Percentiles rank a stretch among this genome's conserved stretches.
phyloP scores from a whole-genome alignment of 768 basidiomycete species.

The Phylloporus sp. region DNA sequence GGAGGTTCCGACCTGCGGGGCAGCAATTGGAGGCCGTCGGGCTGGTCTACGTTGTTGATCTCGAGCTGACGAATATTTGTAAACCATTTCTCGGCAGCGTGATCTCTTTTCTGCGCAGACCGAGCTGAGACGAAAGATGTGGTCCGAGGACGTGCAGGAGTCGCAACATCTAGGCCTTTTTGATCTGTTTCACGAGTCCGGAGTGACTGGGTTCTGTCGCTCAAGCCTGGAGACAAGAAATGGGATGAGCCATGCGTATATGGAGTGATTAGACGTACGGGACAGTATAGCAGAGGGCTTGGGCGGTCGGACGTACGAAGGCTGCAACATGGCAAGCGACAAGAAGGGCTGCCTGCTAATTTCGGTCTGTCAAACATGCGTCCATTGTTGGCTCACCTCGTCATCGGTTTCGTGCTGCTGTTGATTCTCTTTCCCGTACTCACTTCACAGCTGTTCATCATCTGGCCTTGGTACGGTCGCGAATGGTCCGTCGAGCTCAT shows the following conservation, averaged over 20 bases:
- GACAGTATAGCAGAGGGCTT: slow-evolving; percentile 13
- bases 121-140: slow-evolving; percentile 21
- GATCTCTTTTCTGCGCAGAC: slow-evolving; percentile 21
- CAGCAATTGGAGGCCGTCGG: neutral
- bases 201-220: slow-evolving; percentile 6
- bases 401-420: slow-evolving; percentile 63
- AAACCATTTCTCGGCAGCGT: slow-evolving; percentile 24
- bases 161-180: neutral
- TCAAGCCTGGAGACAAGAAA: slow-evolving; percentile 14
- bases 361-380: too few species aligned
- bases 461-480: slow-evolving; percentile 90
- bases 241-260: neutral
- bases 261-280: slow-evolving; percentile 15
- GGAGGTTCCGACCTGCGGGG: neutral
- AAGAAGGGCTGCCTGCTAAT: too few species aligned
- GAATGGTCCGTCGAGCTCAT: slow-evolving; percentile 70
- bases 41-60: slow-evolving; percentile 4
- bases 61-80: slow-evolving; percentile 17
- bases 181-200: slow-evolving; percentile 2
- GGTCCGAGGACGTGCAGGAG: neutral
- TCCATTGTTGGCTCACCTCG: slow-evolving; percentile 50
- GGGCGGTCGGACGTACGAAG: neutral
- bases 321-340: slow-evolving; percentile 16
- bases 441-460: slow-evolving; percentile 82
- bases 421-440: slow-evolving; percentile 86